Percentiles rank a stretch among this genome's conserved stretches.
Conservation (phyloP, 2,329 filamentous ascomycete species). For the Nakataea oryzae region DNA sequence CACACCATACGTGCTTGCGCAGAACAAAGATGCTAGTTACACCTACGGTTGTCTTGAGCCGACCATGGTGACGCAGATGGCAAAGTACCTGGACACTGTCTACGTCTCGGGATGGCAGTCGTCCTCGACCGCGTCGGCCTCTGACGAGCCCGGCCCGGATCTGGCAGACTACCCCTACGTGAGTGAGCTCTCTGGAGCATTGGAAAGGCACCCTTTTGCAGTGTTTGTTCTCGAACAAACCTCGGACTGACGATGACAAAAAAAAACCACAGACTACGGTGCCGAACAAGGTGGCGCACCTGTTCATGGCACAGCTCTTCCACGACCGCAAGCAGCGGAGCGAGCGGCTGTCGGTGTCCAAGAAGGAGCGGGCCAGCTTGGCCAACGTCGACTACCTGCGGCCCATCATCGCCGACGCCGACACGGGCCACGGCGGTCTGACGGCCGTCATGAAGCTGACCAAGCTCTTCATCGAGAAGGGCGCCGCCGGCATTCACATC, state of each 20-base stretch:
- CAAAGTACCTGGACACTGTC: slow-evolving; percentile 95
- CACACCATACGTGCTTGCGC: background rate
- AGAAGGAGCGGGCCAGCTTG: slow-evolving; percentile 59
- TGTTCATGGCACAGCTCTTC: slow-evolving; percentile 98
- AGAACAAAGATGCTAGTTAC: slow-evolving; percentile 65
- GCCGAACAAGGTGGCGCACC: slow-evolving; percentile 93
- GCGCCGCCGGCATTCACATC: slow-evolving; percentile 95
- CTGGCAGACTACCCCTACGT: slow-evolving; percentile 88
- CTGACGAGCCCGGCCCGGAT: slow-evolving; percentile 94
- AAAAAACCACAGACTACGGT: slow-evolving; percentile 60
- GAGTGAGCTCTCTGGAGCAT: slow-evolving; percentile 24
- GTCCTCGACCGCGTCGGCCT: slow-evolving; percentile 88
- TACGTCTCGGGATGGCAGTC: slow-evolving; percentile 99
- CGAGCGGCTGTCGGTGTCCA: slow-evolving; percentile 72
- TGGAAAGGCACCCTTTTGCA: slow-evolving; percentile 27
- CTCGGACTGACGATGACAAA: background rate
- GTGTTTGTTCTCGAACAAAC: background rate
- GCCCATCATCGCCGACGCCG: slow-evolving; percentile 92
- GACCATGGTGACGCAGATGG: slow-evolving; percentile 99
- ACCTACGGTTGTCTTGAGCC: slow-evolving; percentile 97
- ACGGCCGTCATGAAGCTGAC: slow-evolving; percentile 99
- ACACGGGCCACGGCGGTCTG: slow-evolving; percentile 92
- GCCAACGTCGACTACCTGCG: slow-evolving; percentile 87
- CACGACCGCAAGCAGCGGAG: slow-evolving; percentile 98
- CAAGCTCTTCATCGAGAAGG: slow-evolving; percentile 93